Evolutionary conservation across 1,284 basidiomycete species (phyloP), one percentile per base, ranked within the genome.

Genomic region (Moniliophthora roreri): DNA sequence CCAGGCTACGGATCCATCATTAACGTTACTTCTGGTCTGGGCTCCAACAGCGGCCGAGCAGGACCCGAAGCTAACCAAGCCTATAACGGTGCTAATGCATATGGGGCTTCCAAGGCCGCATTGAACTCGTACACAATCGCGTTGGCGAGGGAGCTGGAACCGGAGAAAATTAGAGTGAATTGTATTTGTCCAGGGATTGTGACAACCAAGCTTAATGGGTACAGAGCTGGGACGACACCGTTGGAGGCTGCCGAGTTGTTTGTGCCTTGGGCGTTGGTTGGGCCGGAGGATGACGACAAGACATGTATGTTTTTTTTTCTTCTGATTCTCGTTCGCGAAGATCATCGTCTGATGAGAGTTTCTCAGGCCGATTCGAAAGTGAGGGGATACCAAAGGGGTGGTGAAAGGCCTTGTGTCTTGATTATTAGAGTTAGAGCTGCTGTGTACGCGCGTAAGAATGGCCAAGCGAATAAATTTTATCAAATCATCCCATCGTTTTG

Each of bases 141-240:
- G 15, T 39, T 60, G 20, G 56, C 56, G 15, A 26, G 38, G n/a
- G 58, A 55, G 28, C 41, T 60, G 45, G 58, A 60, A 20, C 49
- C 47, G 2, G 63, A 66, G 47, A 63, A 60, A 9, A 63, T 69
- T 39, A 66, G 63, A 54, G 67, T 71, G 36, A 71, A 72, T 48
- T 54, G 60, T 4, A 66, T 72, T 2, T 73, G 74, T 1, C 75
- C 75, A 37, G 74, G 75, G 7, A 73, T 66, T 54, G 75, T 71
- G 2, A 66, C 73, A 16, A 74, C 74, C 26, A 72, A 74, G 56
- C 50, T 78, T 60, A 77, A 76, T 56, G 59, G 52, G 39, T 72
- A 68, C 56, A 51, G 60, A 3, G 73, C 71, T 13, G 73, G 73
- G 5, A 74, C 74, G 62, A 69, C 62, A 21, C 39, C 63, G 0